phyloP scores from a whole-genome alignment of 2,329 filamentous ascomycete species.

The Botrytis elliptica region DNA sequence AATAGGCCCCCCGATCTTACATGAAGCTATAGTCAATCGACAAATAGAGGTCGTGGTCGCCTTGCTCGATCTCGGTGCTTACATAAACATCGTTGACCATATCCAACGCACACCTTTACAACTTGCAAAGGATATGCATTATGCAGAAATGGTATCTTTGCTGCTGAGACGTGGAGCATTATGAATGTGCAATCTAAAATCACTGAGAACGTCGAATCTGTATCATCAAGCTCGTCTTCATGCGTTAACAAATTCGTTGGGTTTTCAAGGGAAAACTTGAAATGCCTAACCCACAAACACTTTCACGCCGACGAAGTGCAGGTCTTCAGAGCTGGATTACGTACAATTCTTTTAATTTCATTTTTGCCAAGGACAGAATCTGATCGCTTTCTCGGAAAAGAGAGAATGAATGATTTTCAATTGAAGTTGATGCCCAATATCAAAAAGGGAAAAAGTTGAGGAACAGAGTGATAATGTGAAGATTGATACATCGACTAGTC shows the following conservation, averaged over 20 bases:
- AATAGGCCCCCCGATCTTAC: accelerated
- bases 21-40: background rate
- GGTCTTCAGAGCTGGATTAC: background rate
- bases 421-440: too few relatives aligned
- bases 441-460: too few relatives aligned
- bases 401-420: too few relatives aligned
- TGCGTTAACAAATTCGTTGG: background rate
- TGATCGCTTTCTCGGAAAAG: too few relatives aligned
- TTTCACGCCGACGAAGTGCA: background rate
- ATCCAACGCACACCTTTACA: background rate
- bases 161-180: background rate
- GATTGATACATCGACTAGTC: too few relatives aligned
- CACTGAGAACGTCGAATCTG: background rate
- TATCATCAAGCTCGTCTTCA: background rate
- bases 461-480: too few relatives aligned
- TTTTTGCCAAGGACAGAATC: too few relatives aligned
- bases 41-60: accelerated
- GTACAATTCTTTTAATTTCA: too few relatives aligned
- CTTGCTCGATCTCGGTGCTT: background rate
- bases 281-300: background rate
- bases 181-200: background rate
- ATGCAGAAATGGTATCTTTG: background rate
- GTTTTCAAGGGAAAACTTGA: background rate
- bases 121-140: background rate
- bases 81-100: background rate